Base-by-base conservation (phyloP, 2,329 filamentous ascomycete species). In the Nectriaceae sp. region DNA sequence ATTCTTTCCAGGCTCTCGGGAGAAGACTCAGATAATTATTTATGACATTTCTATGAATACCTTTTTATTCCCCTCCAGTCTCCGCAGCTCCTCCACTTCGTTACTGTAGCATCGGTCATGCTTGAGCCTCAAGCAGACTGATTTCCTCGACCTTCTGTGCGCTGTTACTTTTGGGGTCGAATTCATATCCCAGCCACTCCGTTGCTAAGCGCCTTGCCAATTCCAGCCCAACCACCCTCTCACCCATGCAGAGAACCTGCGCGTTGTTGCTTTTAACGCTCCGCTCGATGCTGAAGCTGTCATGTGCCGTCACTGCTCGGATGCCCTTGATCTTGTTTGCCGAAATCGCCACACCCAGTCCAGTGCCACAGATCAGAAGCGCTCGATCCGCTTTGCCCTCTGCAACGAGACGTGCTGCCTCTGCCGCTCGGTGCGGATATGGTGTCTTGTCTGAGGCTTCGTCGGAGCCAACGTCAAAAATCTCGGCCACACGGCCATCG, bases 241-340 rank as follows among this genome's bases (percentile, higher is more conserved):
- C 87, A 1, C 90, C 90, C 77, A 95, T 86, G 67, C 90, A 95
- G 53, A 95, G 73, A 24, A 95, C 89, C 72, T 96, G 90, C 3
- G 89, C 89, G 66, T 95, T 86, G 69, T 95, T 95, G 73, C 87
- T 90, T 62, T 93, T 72, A 11, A 95, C 81, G 18, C 87, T 84
- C 42, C 89, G 75, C 77, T 95, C 90, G 5, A 95, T 89, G 47
- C 81, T 86, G 75, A 92, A 96, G 57, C 84, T 86, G 66, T 95
- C 90, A 68, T 96, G 90, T 1, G 90, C 90, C 4, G 90, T 95
- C 16, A 95, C 90, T n/a, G 90, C 90, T 20, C 90, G 78, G 52
- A 95, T 83, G 5, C 90, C 90, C 47, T 84, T 86, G 55, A 95
- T 84, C 70, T 95, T 95, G 78, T 95, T 95, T 57, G 90, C 90